Base-by-base conservation (phyloP, 2,329 filamentous ascomycete genomes). In the Fusarium veterinarium region DNA sequence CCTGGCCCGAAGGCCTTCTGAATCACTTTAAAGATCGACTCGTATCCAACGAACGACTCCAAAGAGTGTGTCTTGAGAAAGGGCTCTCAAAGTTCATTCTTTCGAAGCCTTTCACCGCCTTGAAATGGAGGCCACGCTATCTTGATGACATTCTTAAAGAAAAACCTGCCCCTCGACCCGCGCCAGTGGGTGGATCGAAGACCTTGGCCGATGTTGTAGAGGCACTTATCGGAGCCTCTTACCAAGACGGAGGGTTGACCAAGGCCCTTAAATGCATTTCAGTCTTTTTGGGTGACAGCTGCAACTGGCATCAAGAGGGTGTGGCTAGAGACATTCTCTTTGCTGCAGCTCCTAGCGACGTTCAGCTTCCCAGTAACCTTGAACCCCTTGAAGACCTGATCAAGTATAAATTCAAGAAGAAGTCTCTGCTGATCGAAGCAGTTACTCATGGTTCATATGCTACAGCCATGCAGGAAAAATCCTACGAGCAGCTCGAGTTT, bases 181-280 rank as follows among this genome's bases (percentile, higher is more conserved):
- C 40, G 3, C 23, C 33, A 10, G 76, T 79, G 19, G 78, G 95
- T 37, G 92, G 93, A 0, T 92, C 90, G 3, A 98, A 98, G 79
- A 89, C 89, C 1, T 87, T 98, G 12, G 95, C 95, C 7, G 95
- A 98, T 76, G 91, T 98, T 0, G 88, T 97, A 1, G 95, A 98
- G 71, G 89, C 95, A 0, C 84, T 98, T 0, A 91, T 98, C 25
- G 95, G 94, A 2, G 93, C 91, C 2, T 88, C 92, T 0, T 95
- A 89, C 75, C 68, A 92, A 2, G 88, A 93, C 58, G 92, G 93
- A 2, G 92, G 92, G 0, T 83, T 93, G 19, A 52, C 83, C 0
- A 91, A 89, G 72, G 92, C 91, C 0, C 81, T 91, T 20, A 75
- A 82, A 4, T 95, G 92, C 79, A 86, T 96, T 17, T 84, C 86